Evolutionary conservation across 805 yeast species (phyloP).

Genomic region (Clavispora fructus): DNA sequence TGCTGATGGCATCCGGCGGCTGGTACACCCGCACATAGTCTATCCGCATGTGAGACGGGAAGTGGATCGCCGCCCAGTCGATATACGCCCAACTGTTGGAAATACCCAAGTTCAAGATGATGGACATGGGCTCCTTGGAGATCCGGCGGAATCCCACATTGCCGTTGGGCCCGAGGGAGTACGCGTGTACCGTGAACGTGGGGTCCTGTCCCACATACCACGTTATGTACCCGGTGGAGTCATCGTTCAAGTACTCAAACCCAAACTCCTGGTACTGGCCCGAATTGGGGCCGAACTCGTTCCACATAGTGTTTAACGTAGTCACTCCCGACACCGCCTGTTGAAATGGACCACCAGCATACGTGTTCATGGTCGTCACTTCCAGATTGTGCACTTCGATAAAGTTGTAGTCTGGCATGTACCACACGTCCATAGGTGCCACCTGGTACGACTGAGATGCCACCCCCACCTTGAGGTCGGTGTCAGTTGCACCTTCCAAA

Average conservation of each 20-base stretch:
- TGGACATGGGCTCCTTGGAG: slow-evolving; percentile 35
- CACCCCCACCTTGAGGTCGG: slow-evolving; percentile 47
- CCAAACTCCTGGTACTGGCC: slow-evolving; percentile 68
- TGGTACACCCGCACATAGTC: slow-evolving; percentile 40
- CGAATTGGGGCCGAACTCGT: slow-evolving; percentile 52
- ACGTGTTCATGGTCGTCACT: slow-evolving; percentile 76
- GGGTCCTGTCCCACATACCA: slow-evolving; percentile 78
- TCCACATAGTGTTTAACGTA: slow-evolving; percentile 78
- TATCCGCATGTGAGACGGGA: slow-evolving; percentile 32
- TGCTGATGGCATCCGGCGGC: slow-evolving; percentile 20
- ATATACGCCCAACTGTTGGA: slow-evolving; percentile 38
- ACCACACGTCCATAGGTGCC: slow-evolving; percentile 96
- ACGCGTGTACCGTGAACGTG: slow-evolving; percentile 25
- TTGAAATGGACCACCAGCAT: slow-evolving; percentile 90
- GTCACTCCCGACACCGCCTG: slow-evolving; percentile 86
- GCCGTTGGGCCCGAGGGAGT: slow-evolving; percentile 35
- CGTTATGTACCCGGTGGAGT: slow-evolving; percentile 62
- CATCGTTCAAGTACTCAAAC: slow-evolving; percentile 71
- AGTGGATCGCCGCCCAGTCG: slow-evolving; percentile 28
- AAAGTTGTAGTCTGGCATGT: slow-evolving; percentile 79
- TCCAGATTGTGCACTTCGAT: slow-evolving; percentile 65
- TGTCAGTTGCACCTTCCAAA: slow-evolving; percentile 75
- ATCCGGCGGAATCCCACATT: slow-evolving; percentile 33
- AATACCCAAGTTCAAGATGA: slow-evolving; percentile 36
- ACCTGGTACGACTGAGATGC: slow-evolving; percentile 91